phyloP scores from a whole-genome alignment of 139 green algal species.

The Ostreobium quekettii region DNA sequence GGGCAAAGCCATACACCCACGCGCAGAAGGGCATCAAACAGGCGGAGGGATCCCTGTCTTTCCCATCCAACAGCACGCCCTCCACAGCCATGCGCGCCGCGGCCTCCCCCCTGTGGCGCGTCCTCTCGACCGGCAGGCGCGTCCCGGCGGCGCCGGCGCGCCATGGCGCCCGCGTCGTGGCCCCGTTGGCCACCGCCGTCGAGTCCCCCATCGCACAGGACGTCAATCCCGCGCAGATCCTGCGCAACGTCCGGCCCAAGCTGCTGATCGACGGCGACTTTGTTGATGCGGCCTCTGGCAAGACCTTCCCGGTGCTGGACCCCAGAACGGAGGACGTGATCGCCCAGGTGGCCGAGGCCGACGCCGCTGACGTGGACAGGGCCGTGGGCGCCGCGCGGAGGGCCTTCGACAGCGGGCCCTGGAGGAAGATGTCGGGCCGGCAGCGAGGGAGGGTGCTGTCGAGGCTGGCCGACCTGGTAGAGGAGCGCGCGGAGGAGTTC shows the following conservation, averaged over 20 bases:
- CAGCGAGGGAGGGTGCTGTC: slow-evolving; percentile 45
- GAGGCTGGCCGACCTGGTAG: slow-evolving; percentile 52
- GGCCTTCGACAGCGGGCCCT: slow-evolving; percentile 58
- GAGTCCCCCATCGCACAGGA: no score
- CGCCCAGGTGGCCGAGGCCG: slow-evolving; percentile 42
- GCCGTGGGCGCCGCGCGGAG: slow-evolving; percentile 49
- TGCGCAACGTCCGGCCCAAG: slow-evolving; percentile 20
- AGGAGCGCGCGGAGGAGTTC: slow-evolving; percentile 45
- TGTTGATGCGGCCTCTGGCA: slow-evolving; percentile 36
- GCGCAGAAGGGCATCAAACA: no score
- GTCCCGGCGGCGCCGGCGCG: no score
- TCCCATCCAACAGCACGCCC: no score
- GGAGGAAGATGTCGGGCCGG: slow-evolving; percentile 24
- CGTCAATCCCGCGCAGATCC: neutral
- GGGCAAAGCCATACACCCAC: no score
- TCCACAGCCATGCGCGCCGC: no score
- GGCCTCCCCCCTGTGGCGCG: no score
- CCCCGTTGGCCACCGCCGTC: no score
- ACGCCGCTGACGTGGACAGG: slow-evolving; percentile 49
- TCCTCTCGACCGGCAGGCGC: no score
- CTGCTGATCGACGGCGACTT: slow-evolving; percentile 60
- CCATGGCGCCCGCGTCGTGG: no score
- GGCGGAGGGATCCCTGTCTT: no score
- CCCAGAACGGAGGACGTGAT: slow-evolving; percentile 51
- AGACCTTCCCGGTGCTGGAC: slow-evolving; percentile 36